Conservation (phyloP, 441 rosid species). For the Adansonia gregorii region DNA sequence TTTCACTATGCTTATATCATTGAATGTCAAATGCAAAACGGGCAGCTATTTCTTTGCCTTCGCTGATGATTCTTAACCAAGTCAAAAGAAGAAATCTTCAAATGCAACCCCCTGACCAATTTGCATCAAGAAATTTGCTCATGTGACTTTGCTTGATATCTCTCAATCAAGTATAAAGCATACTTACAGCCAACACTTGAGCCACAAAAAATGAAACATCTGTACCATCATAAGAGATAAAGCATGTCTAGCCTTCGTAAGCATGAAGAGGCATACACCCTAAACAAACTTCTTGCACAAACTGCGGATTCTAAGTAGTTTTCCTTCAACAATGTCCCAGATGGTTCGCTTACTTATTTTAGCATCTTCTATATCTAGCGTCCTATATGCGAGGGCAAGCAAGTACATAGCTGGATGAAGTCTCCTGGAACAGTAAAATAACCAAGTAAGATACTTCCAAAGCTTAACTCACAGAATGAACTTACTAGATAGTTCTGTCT, state of each 20-base stretch:
- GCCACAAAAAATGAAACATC: conserved; percentile 15
- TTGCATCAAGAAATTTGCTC: conserved; percentile 11
- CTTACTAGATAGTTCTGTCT: neutral
- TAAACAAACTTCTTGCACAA: conserved; percentile 77
- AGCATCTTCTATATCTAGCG: conserved; percentile 87
- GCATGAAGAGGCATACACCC: conserved; percentile 25
- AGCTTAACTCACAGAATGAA: conserved; percentile 7
- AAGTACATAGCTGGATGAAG: conserved; percentile 93
- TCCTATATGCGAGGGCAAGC: conserved; percentile 88
- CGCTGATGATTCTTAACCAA: conserved; percentile 4
- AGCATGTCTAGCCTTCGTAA: conserved; percentile 18
- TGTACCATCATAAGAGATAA: conserved; percentile 23
- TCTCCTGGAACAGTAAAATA: conserved; percentile 58
- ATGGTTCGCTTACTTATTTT: conserved; percentile 66
- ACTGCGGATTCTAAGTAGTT: conserved; percentile 49
- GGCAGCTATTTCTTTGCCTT: neutral
- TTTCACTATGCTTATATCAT: conserved; percentile 2
- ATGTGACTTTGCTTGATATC: conserved; percentile 6
- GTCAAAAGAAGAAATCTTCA: conserved; percentile 14
- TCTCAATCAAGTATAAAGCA: conserved; percentile 18
- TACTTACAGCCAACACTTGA: conserved; percentile 13
- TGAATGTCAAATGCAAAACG: conserved; percentile 4
- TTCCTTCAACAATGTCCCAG: conserved; percentile 45
- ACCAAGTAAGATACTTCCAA: conserved; percentile 26
- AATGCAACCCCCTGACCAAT: conserved; percentile 7